Evolutionary conservation across 305 asterid genomes (phyloP), one percentile per base, ranked within the genome.

Genomic region (Fraxinus paxiana): DNA sequence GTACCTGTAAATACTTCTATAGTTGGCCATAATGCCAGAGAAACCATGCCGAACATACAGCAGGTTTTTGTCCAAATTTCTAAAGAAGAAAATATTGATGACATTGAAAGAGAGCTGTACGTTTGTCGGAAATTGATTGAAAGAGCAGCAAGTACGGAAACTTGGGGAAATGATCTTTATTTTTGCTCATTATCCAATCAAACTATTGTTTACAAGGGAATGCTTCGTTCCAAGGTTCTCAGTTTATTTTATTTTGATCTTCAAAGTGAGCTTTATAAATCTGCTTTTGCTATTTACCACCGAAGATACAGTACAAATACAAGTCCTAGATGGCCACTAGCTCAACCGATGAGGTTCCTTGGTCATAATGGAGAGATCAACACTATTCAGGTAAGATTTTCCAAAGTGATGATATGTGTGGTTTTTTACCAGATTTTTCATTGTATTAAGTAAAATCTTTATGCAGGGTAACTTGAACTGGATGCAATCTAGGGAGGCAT

Each of bases 341-440:
- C 98, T 83, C 99, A 94, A 79, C 99, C 99, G 73, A 96, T 96
- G 99, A 92, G 98, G 90, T 94, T 96, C 81, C 97, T 96, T 78
- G 99, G 99, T 84, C 99, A 96, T 85, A 96, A 96, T 88, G 99
- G 99, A 83, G 98, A 96, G 92, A 96, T 96, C 90, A 96, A 96
- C 87, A 96, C 99, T 71, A 92, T 96, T 86, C 99, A 96, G 98
- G 99, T 94, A 82, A 78, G 37, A 74, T 30, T 72, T 73, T 81
- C 83, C 74, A 3, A 33, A 74, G 73, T 43, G 41, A 26, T 77
- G 43, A 75, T 84, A 77, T 79, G 82, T 75, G 56, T 72, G 79
- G 78, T 74, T 71, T 46, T 67, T 41, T 84, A 37, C 48, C 38
- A 26, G 41, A 70, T 10, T 81, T 86, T 77, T 86, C 73, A n/a